Evolutionary conservation across 2,329 filamentous ascomycete genomes (phyloP).

Genomic region (Monosporascus sp.): DNA sequence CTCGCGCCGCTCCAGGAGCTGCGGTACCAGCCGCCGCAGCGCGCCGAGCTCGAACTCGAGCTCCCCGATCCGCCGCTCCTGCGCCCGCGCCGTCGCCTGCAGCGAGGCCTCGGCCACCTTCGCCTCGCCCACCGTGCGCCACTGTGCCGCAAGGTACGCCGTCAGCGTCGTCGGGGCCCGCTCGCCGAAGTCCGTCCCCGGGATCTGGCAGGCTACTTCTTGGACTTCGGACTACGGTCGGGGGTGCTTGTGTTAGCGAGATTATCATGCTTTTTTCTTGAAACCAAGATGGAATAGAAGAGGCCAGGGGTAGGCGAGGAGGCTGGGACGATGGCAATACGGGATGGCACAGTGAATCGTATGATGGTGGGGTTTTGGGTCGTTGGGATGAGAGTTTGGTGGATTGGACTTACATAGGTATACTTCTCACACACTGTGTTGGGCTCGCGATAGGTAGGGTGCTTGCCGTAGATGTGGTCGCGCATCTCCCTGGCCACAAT

Average conservation of each 20-base stretch:
- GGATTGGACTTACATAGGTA: conserved; percentile 12
- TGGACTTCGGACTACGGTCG: conserved; percentile 15
- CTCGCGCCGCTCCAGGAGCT: neutral
- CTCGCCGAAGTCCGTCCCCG: conserved; percentile 1
- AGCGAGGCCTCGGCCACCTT: conserved; percentile 4
- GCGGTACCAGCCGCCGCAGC: neutral
- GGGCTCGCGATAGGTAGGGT: neutral
- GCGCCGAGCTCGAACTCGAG: conserved; percentile 2
- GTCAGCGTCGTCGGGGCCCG: neutral
- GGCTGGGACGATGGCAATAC: too few species aligned
- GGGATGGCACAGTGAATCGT: too few species aligned
- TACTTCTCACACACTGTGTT: conserved; percentile 4
- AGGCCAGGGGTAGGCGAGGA: neutral
- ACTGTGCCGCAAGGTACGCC: conserved; percentile 5
- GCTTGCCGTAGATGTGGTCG: conserved; percentile 9
- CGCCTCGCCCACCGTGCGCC: neutral
- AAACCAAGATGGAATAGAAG: too few species aligned
- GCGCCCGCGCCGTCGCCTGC: conserved; percentile 1
- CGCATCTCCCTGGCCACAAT: conserved; percentile 16
- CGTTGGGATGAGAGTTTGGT: neutral
- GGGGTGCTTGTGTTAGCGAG: neutral
- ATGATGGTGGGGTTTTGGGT: too few species aligned
- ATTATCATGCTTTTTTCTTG: too few species aligned
- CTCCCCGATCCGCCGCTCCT: conserved; percentile 3
- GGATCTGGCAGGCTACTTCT: neutral